phyloP scores from a whole-genome alignment of 108 stramenopile genomes.

The Phaeodactylum tricornutum region DNA sequence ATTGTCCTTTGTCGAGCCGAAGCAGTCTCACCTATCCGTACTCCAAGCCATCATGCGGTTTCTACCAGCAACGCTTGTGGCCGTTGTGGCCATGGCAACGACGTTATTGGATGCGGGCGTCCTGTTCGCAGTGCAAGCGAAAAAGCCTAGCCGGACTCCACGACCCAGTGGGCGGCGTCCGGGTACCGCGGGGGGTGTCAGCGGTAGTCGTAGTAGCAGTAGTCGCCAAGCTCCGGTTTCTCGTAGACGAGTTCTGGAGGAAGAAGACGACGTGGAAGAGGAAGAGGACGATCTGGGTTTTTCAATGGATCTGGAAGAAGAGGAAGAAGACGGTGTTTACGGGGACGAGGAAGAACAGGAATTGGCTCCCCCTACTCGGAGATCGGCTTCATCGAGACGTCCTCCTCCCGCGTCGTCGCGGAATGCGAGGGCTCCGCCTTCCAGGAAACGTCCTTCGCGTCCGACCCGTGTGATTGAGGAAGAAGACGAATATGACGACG shows the following conservation, averaged over 20 bases:
- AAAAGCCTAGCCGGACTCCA: no score
- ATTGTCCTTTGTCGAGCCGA: no score
- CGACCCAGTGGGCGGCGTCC: no score
- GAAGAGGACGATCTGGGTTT: constrained; percentile 8
- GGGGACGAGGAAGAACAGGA: constrained; percentile 46
- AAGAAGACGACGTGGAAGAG: constrained; percentile 7
- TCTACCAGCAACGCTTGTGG: no score
- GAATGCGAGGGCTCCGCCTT: not conserved
- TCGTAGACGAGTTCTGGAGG: not conserved
- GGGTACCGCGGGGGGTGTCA: no score
- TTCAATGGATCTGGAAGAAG: constrained; percentile 16
- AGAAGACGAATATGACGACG: not conserved
- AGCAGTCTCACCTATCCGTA: no score
- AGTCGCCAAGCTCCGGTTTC: no score
- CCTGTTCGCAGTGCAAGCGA: no score
- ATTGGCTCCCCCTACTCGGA: constrained; percentile 1
- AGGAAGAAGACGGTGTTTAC: constrained; percentile 30
- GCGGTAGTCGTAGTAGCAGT: no score
- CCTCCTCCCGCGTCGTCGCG: not conserved
- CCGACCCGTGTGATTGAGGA: not conserved
- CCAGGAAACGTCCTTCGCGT: constrained; percentile 4
- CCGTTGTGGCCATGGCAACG: no score
- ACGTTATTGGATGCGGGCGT: no score
- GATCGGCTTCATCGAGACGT: not conserved
- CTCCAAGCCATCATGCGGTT: no score